These are phyloP conservation scores for Hymenoscyphus fructigenus DNA, from an alignment of 2,329 filamentous ascomycete genomes.

Conservation along the genomic window DNA sequence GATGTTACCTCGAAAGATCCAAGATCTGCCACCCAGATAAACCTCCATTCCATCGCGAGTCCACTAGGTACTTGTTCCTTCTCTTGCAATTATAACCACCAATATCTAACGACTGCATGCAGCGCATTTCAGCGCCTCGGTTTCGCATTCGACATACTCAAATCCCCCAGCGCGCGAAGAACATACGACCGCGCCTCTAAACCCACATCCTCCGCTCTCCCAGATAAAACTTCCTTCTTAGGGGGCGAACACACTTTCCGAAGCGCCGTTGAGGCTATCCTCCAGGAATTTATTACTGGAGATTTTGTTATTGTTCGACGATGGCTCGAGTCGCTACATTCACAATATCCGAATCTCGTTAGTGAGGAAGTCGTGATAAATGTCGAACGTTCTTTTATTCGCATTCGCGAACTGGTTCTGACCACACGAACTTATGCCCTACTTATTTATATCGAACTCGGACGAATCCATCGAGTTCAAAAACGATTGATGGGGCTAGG, in stretches of 20 bases:
- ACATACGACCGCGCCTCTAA: constrained; percentile 41
- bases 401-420: constrained; percentile 39
- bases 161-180: constrained; percentile 39
- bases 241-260: constrained; percentile 41
- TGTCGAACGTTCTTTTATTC: constrained; percentile 39
- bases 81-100: neutral
- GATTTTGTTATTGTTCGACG: constrained; percentile 40
- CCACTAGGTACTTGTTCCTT: constrained; percentile 34
- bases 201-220: constrained; percentile 30
- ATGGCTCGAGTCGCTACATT: constrained; percentile 38
- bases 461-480: constrained; percentile 40
- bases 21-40: constrained; percentile 44
- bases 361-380: constrained; percentile 39
- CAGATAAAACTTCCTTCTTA: constrained; percentile 37
- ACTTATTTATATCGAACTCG: constrained; percentile 41
- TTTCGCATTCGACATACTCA: constrained; percentile 43
- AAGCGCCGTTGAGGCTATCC: constrained; percentile 39
- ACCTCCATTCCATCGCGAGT: constrained; percentile 39
- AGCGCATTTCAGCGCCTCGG: constrained; percentile 42
- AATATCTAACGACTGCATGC: neutral
- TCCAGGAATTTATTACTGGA: constrained; percentile 42
- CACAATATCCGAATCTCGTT: constrained; percentile 40
- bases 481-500: constrained; percentile 40
- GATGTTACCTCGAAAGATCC: constrained; percentile 41
- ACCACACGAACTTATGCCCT: constrained; percentile 41